Percentiles rank a stretch among this genome's conserved stretches.
Evolutionary conservation across 192 early-diverging fungal species (phyloP).

Genomic region (Coemansia sp.): DNA sequence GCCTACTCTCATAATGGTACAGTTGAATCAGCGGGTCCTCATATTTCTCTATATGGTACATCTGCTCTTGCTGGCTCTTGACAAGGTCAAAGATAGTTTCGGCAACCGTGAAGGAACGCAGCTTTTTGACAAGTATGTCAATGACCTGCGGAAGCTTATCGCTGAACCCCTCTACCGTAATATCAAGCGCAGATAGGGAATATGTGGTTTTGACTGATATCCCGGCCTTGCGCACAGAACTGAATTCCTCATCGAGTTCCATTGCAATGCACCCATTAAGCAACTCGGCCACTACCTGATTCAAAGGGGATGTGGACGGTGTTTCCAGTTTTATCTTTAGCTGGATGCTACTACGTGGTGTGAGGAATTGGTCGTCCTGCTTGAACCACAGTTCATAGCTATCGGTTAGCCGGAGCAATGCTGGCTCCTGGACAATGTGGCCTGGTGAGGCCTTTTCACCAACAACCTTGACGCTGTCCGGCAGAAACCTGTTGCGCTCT

Average conservation of each 20-base stretch:
- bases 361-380: constrained; percentile 81
- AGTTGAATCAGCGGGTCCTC: not conserved
- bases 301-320: constrained; percentile 27
- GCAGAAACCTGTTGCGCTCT: constrained; percentile 5
- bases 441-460: not conserved
- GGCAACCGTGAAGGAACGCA: constrained; percentile 56
- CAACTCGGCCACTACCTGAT: constrained; percentile 56
- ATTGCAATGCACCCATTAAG: constrained; percentile 67
- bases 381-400: constrained; percentile 77
- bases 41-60: not conserved
- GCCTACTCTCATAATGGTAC: not conserved
- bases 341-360: constrained; percentile 62
- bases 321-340: not conserved
- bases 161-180: constrained; percentile 72
- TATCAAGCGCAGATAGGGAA: constrained; percentile 53
- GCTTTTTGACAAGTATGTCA: constrained; percentile 55
- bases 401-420: constrained; percentile 6
- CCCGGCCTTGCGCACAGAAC: constrained; percentile 67
- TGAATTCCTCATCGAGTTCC: constrained; percentile 71
- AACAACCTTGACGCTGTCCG: constrained; percentile 19
- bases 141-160: constrained; percentile 69
- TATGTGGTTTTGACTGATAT: constrained; percentile 52
- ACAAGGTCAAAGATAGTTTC: not conserved
- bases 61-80: not conserved
- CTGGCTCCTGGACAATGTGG: constrained; percentile 3